Base-by-base conservation (phyloP, 2,329 filamentous ascomycete species). In the Aspergillus quadrilineatus region DNA sequence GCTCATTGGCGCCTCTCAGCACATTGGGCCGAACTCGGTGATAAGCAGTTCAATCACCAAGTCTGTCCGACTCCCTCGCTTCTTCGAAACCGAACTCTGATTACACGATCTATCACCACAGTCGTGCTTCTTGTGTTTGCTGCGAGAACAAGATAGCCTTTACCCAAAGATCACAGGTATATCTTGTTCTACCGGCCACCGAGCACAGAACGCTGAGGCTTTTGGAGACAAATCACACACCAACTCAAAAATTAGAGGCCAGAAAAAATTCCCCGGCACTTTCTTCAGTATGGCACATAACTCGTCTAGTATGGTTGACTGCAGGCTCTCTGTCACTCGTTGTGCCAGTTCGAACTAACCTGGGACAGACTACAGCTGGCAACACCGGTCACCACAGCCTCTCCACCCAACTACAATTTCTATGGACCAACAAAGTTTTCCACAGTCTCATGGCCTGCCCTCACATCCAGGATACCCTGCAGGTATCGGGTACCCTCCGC, bases 221-320 rank as follows among this genome's bases (percentile, higher is more conserved):
- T 26, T 28, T 28, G 26, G 26, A 28, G 5, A 28, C 26, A 28
- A 4, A 28, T 28, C 26, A 28, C 26, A 28, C 26, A 28, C 26
- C 26, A 28, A 28, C 26, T 28, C 26, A 28, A 28, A 28, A 6
- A 28, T 29, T 14, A 29, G 8, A 17, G 7, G 6, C n/a, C 6
- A 41, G 26, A 30, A 32, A 15, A 28, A 22, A 37, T 59, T 60
- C 64, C 56, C 59, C 63, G 34, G 36, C 58, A 53, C 66, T 66
- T 55, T 65, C 60, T 58, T 61, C 58, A 59, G 54, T 50, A 70
- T 72, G 69, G 66, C 69, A 59, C 68, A 68, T 30, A 67, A 70
- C 43, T 53, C 65, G 48, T 62, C 67, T 14, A 65, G 69, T 72
- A 69, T 50, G 68, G 17, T 51, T 43, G 14, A 45, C 46, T 32